Conservation (phyloP, 305 asterid species). For the Fraxinus baroniana region DNA sequence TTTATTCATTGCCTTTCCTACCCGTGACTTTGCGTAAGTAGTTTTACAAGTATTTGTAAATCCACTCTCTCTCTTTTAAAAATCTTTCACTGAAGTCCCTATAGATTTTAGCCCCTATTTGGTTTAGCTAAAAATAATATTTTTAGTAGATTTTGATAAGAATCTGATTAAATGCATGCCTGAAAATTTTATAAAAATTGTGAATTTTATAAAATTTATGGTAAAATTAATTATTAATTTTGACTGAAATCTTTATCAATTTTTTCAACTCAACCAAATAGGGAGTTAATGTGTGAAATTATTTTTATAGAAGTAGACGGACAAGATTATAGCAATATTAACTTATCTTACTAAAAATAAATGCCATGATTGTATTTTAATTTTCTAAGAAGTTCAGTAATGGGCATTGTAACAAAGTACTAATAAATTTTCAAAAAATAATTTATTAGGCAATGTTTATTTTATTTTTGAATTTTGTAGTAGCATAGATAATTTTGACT, state of each 20-base stretch:
- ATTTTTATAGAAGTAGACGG: background rate
- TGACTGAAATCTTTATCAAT: too few species aligned
- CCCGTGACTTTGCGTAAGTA: slow-evolving; percentile 30
- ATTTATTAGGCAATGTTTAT: too few species aligned
- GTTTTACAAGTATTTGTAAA: slow-evolving; percentile 1
- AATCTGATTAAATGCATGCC: too few species aligned
- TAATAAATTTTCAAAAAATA: too few species aligned
- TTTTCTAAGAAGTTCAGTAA: background rate
- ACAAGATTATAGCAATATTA: too few species aligned
- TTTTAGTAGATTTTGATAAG: too few species aligned
- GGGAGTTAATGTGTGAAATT: background rate
- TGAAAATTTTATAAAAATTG: too few species aligned
- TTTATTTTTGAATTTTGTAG: background rate
- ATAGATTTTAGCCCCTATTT: background rate
- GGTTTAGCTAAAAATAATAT: background rate
- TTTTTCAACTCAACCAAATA: background rate
- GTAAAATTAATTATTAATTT: too few species aligned
- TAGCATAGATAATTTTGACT: too few species aligned
- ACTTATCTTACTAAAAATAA: too few species aligned
- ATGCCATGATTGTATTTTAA: background rate
- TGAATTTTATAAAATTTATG: too few species aligned
- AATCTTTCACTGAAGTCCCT: background rate
- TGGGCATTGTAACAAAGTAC: background rate
- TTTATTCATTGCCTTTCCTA: slow-evolving; percentile 9
- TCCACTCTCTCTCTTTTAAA: background rate